Evolutionary conservation across 2,329 filamentous ascomycete genomes (phyloP), one percentile per base, ranked within the genome.

Genomic region (Cladosporium colombiae): DNA sequence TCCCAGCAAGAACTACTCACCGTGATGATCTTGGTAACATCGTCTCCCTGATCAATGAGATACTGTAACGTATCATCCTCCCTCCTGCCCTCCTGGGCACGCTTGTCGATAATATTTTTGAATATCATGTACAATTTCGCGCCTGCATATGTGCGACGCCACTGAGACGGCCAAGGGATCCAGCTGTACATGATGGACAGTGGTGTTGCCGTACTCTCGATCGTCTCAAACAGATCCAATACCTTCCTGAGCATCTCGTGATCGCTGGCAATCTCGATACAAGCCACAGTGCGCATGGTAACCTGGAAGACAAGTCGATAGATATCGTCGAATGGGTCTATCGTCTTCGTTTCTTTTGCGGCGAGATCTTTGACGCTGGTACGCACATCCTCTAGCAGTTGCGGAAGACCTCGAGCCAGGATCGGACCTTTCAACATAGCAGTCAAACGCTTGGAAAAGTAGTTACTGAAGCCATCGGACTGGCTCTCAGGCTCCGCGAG

Each of bases 281-380:
- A 80, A 7, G 83, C 85, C 0, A 87, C 78, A 5, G 81, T 83
- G 14, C 85, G 81, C 77, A 87, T 85, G 4, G 84, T 87, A n/a
- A 88, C 78, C 70, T 82, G 79, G 73, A 83, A 88, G 1, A 87
- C 79, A 64, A 85, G 76, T 6, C 77, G 73, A 70, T 85, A 86
- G 56, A 87, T 77, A 70, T 79, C 79, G 40, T 85, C 79, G 70
- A 87, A 87, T 0, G 85, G 84, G 67, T 87, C 80, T 8, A 83
- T 82, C 5, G 80, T 73, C 10, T 76, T 76, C 8, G 69, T 70
- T 5, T 74, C 69, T 35, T 76, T 71, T 2, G 71, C 71, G 5
- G 73, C 74, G 10, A 85, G 76, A 4, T 67, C 68, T 14, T 81
- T 75, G 21, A 84, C 74, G 0, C 75, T 74, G 5, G 70, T 65